Percentiles rank a stretch among this genome's conserved stretches.
Evolutionary conservation across 116 monocot genomes (phyloP).

Genomic region (Dioscorea cayenensis): DNA sequence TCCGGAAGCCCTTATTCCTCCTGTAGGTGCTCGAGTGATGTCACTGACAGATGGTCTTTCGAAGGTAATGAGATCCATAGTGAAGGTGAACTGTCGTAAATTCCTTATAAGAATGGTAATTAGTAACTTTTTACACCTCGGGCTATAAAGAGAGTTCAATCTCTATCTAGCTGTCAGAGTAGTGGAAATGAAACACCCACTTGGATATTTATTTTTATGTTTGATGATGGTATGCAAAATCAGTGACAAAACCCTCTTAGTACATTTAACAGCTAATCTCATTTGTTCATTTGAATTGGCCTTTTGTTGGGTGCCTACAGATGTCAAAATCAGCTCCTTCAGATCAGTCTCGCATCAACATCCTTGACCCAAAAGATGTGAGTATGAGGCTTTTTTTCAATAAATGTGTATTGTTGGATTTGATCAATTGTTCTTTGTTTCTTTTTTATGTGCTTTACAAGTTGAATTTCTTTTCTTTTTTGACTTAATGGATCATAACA

Average conservation of each 20-base stretch:
- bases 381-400: constrained; percentile 14
- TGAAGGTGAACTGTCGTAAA: no score
- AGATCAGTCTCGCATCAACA: constrained; percentile 92
- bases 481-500: not conserved
- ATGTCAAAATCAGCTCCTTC: constrained; percentile 98
- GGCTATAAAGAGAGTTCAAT: no score
- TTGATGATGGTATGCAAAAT: not conserved
- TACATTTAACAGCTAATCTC: not conserved
- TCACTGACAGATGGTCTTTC: constrained; percentile 95
- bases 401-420: not conserved
- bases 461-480: not conserved
- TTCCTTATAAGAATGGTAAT: no score
- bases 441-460: not conserved
- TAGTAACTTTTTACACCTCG: no score
- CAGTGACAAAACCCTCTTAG: not conserved
- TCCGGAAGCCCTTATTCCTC: constrained; percentile 94
- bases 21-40: constrained; percentile 90
- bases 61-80: constrained; percentile 47
- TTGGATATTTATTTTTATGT: not conserved
- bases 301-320: constrained; percentile 24
- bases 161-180: not conserved
- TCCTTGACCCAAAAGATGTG: constrained; percentile 97
- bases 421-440: not conserved
- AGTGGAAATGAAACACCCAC: not conserved
- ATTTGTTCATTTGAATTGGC: not conserved